Conservation (phyloP, 2,329 filamentous ascomycete species). For the Beauveria sp. region DNA sequence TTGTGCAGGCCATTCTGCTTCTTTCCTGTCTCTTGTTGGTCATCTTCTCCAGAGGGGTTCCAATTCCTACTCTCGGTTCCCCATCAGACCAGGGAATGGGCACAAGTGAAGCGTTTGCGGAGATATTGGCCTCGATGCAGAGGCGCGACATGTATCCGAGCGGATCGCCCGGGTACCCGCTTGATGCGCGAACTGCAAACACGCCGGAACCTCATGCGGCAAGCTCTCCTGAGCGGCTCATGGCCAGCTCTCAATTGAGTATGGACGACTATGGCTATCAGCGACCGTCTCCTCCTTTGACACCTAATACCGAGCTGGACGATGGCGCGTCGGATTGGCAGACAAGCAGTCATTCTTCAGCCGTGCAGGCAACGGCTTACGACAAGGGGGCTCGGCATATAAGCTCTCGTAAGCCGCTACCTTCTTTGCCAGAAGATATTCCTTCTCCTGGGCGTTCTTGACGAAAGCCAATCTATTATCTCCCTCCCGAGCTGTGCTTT, state of each 20-base stretch:
- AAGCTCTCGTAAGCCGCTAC: constrained; percentile 34
- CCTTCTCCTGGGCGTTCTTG: constrained; percentile 8
- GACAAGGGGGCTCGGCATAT: constrained; percentile 14
- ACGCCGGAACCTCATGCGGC: background rate
- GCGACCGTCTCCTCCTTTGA: constrained; percentile 11
- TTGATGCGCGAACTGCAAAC: background rate
- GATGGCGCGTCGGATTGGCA: background rate
- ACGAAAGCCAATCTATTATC: background rate
- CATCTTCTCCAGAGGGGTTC: constrained; percentile 60
- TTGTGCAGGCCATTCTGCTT: constrained; percentile 81
- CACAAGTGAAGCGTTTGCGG: constrained; percentile 16
- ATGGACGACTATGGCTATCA: constrained; percentile 9
- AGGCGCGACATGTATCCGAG: constrained; percentile 9
- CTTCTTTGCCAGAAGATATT: constrained; percentile 32
- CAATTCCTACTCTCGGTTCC: constrained; percentile 26
- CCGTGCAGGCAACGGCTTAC: constrained; percentile 10
- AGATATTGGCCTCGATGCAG: constrained; percentile 15
- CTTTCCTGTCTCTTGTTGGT: constrained; percentile 82
- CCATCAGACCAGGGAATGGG: constrained; percentile 21
- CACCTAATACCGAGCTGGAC: constrained; percentile 1
- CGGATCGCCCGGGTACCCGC: background rate
- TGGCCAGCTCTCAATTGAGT: background rate
- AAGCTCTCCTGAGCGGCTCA: background rate
- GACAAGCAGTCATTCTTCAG: constrained; percentile 13
- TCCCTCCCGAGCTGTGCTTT: background rate